Conservation (phyloP, 2,329 filamentous ascomycete genomes). For the Microdochium paspali region DNA sequence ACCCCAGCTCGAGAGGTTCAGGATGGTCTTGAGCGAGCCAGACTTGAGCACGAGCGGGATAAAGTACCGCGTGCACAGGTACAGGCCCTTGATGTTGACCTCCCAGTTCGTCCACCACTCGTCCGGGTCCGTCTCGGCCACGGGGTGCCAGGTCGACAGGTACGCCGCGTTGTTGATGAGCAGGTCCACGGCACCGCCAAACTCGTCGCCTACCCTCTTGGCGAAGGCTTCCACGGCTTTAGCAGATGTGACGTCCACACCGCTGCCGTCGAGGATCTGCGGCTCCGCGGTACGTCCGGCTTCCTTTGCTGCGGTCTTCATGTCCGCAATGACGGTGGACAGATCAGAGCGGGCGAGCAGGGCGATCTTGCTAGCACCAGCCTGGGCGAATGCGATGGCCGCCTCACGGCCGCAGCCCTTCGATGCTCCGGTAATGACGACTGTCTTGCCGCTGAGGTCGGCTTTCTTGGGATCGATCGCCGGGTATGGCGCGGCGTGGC, state of each 20-base stretch:
- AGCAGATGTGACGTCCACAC: constrained; percentile 15
- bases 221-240: constrained; percentile 16
- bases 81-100: constrained; percentile 6
- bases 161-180: constrained; percentile 25
- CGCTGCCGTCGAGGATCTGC: constrained; percentile 12
- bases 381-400: constrained; percentile 37
- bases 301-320: constrained; percentile 17
- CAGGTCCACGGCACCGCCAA: constrained; percentile 17
- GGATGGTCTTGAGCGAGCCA: constrained; percentile 21
- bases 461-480: constrained; percentile 6
- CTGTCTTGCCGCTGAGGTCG: constrained; percentile 9
- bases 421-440: constrained; percentile 37
- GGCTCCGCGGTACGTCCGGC: constrained; percentile 9
- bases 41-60: constrained; percentile 5
- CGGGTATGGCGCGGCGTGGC: constrained; percentile 14
- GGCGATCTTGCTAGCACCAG: constrained; percentile 34
- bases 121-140: constrained; percentile 5
- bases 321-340: constrained; percentile 19
- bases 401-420: constrained; percentile 35
- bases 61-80: constrained; percentile 7
- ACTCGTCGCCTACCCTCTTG: constrained; percentile 4
- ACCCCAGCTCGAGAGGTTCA: constrained; percentile 29
- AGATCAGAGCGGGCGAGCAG: constrained; percentile 37
- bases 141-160: constrained; percentile 17
- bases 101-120: constrained; percentile 9